These are phyloP conservation scores for Colletotrichum plurivorum DNA, from an alignment of 2,329 filamentous ascomycete species.

Conservation along the genomic window DNA sequence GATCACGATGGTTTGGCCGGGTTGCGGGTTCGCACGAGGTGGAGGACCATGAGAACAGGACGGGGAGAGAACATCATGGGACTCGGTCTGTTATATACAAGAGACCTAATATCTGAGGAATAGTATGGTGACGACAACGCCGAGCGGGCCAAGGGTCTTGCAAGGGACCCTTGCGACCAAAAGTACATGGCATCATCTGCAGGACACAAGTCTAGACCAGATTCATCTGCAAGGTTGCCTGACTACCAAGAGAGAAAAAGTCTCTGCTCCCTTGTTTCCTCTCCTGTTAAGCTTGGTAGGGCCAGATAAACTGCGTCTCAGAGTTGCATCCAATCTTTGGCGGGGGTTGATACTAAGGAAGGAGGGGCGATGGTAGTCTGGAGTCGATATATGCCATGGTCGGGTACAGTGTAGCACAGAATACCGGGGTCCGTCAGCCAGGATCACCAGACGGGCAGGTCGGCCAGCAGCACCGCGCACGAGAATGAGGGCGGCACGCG, in stretches of 20 bases:
- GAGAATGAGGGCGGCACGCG: slow-evolving; percentile 26
- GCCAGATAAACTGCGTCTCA: slow-evolving; percentile 4
- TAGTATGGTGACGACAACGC: neutral
- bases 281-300: neutral
- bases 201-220: slow-evolving; percentile 1
- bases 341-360: neutral
- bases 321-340: slow-evolving; percentile 20
- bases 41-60: slow-evolving; percentile 27
- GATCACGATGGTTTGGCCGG: slow-evolving; percentile 30
- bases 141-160: neutral
- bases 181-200: neutral
- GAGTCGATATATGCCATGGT: slow-evolving; percentile 1
- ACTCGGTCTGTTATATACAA: slow-evolving; percentile 23
- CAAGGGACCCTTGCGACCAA: neutral
- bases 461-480: slow-evolving; percentile 4
- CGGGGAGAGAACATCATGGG: slow-evolving; percentile 27
- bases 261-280: slow-evolving; percentile 1
- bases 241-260: neutral
- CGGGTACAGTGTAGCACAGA: slow-evolving; percentile 8
- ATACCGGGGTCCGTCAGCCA: neutral
- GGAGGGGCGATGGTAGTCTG: slow-evolving; percentile 23
- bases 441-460: slow-evolving; percentile 19
- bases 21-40: slow-evolving; percentile 16
- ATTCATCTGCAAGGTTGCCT: slow-evolving; percentile 2
- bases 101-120: neutral